Evolutionary conservation across 2,329 filamentous ascomycete genomes (phyloP).

Genomic region (Saccharata proteae): DNA sequence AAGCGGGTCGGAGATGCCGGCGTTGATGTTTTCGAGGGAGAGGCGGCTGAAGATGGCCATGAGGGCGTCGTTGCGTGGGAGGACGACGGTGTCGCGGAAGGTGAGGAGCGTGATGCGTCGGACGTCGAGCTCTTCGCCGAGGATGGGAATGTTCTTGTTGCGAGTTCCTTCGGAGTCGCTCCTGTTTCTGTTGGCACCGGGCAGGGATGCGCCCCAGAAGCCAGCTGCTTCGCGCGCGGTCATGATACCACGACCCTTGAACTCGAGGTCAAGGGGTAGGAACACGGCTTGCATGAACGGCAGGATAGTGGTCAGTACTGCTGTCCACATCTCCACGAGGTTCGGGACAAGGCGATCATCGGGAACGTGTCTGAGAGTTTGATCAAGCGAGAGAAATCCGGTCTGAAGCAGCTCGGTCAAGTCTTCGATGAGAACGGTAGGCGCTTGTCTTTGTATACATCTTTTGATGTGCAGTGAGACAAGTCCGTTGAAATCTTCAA

Average conservation of each 20-base stretch:
- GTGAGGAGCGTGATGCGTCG: conserved; percentile 77
- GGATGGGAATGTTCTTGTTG: conserved; percentile 29
- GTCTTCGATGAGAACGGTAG: conserved; percentile 62
- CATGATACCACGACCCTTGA: conserved; percentile 78
- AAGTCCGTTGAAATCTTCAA: conserved; percentile 73
- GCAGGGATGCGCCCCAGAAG: conserved; percentile 68
- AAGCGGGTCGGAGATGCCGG: conserved; percentile 25
- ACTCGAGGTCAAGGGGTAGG: conserved; percentile 83
- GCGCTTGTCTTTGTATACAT: conserved; percentile 61
- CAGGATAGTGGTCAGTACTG: conserved; percentile 79
- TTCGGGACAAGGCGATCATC: conserved; percentile 85
- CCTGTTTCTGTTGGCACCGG: conserved; percentile 8
- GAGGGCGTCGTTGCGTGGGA: conserved; percentile 78
- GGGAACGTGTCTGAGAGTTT: conserved; percentile 62
- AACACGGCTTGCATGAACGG: conserved; percentile 96
- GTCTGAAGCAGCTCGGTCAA: conserved; percentile 62
- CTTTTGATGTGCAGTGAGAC: conserved; percentile 69
- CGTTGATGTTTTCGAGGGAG: conserved; percentile 61
- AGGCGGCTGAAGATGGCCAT: conserved; percentile 85
- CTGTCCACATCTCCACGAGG: conserved; percentile 86
- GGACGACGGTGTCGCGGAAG: conserved; percentile 78
- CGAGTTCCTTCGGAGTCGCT: conserved; percentile 26
- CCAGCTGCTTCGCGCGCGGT: conserved; percentile 67
- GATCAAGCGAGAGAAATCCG: conserved; percentile 77
- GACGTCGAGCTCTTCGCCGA: conserved; percentile 61